Conservation (phyloP, 2,329 filamentous ascomycete species). For the Zasmidium cellare region DNA sequence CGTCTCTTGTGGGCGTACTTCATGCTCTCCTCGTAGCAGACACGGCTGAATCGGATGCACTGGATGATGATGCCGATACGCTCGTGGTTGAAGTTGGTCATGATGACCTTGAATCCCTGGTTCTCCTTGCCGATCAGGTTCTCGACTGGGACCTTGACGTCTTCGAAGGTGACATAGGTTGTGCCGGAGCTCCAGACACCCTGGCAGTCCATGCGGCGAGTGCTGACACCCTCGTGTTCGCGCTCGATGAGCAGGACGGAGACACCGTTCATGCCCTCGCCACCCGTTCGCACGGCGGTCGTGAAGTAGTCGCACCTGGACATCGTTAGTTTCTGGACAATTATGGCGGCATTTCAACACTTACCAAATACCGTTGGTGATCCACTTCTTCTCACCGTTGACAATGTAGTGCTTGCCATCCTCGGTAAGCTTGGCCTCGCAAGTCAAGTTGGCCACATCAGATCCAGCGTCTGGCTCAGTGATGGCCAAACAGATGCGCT, state of each 20-base stretch:
- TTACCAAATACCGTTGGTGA: conserved; percentile 80
- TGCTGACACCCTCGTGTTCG: conserved; percentile 78
- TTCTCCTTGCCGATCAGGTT: conserved; percentile 98
- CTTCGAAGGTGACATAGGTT: conserved; percentile 97
- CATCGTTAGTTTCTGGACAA: conserved; percentile 20
- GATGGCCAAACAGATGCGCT: conserved; percentile 96
- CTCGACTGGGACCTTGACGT: conserved; percentile 99
- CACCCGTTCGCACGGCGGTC: conserved; percentile 85
- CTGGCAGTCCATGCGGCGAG: conserved; percentile 96
- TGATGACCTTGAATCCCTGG: conserved; percentile 97
- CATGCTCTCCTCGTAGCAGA: conserved; percentile 94
- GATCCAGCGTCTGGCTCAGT: conserved; percentile 93
- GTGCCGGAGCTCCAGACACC: conserved; percentile 95
- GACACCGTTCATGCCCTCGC: conserved; percentile 83
- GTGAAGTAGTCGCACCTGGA: conserved; percentile 94
- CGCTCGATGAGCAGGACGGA: conserved; percentile 91
- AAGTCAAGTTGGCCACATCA: conserved; percentile 92
- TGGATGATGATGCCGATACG: conserved; percentile 99
- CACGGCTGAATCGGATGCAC: conserved; percentile 88
- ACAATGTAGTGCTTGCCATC: conserved; percentile 99
- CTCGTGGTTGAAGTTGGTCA: conserved; percentile 99
- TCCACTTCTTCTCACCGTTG: conserved; percentile 99
- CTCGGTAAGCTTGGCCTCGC: conserved; percentile 89
- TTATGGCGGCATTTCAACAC: not conserved
- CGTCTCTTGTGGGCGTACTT: conserved; percentile 97